Evolutionary conservation across 495 filamentous ascomycete genomes (phyloP).

Genomic region (Tuber brumale): DNA sequence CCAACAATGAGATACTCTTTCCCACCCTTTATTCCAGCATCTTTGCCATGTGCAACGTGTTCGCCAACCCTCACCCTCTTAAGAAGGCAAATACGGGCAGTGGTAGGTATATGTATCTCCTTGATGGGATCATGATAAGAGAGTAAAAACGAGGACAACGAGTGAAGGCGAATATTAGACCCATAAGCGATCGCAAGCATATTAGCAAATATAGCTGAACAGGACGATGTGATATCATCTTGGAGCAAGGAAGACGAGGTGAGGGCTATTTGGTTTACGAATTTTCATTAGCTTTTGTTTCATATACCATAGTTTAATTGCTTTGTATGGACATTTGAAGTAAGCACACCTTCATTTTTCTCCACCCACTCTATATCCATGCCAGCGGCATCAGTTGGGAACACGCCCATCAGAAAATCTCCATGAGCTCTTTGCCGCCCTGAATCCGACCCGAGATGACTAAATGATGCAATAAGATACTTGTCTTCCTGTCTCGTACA

Average conservation of each 20-base stretch:
- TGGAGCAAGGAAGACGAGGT: slow-evolving; percentile 6
- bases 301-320: not conserved
- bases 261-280: slow-evolving; percentile 18
- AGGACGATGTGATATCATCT: slow-evolving; percentile 18
- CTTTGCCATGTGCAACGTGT: slow-evolving; percentile 22
- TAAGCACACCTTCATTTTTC: slow-evolving; percentile 33
- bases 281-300: slow-evolving; percentile 15
- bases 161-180: slow-evolving; percentile 22
- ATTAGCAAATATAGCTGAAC: slow-evolving; percentile 34
- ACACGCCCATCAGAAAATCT: slow-evolving; percentile 10
- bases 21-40: slow-evolving; percentile 27
- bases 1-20: slow-evolving; percentile 38
- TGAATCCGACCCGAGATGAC: slow-evolving; percentile 2
- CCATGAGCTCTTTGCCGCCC: slow-evolving; percentile 10
- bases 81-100: slow-evolving; percentile 32
- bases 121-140: slow-evolving; percentile 26
- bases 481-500: slow-evolving; percentile 15
- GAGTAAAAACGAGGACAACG: slow-evolving; percentile 31
- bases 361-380: slow-evolving; percentile 25
- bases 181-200: slow-evolving; percentile 37
- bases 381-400: slow-evolving; percentile 17
- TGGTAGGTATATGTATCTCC: slow-evolving; percentile 22
- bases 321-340: slow-evolving; percentile 25
- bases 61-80: slow-evolving; percentile 34
- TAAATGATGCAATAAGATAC: slow-evolving; percentile 17